A percentile compares a stretch with the other conserved stretches of the same genome.
These are phyloP conservation scores for Pseudogymnoascus sp. DNA, from an alignment of 2,329 filamentous ascomycete species.

Conservation along the genomic window DNA sequence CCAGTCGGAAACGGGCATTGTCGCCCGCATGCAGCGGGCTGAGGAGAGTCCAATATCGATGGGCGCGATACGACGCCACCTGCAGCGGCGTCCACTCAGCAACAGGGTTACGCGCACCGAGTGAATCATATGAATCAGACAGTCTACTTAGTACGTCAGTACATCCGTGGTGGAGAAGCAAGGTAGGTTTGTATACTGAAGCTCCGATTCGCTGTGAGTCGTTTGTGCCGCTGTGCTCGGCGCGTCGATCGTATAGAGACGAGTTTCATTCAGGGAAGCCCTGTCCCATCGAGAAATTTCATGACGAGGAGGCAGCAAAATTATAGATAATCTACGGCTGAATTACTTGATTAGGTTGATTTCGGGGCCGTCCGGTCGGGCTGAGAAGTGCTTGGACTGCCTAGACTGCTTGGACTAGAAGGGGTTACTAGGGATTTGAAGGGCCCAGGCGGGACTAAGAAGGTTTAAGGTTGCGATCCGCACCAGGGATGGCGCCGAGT, in stretches of 20 bases:
- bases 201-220: background rate
- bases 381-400: background rate
- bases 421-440: background rate
- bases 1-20: slow-evolving; percentile 5
- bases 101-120: background rate
- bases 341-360: background rate
- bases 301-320: background rate
- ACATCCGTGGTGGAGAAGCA: background rate
- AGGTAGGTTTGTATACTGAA: background rate
- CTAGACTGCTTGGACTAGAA: background rate
- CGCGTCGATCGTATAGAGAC: background rate
- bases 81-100: background rate
- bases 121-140: background rate
- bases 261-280: background rate
- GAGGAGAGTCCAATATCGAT: background rate
- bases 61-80: background rate
- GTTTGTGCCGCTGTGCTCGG: background rate
- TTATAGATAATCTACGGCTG: background rate
- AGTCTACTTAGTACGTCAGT: background rate
- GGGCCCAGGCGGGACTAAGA: background rate
- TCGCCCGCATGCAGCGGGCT: background rate
- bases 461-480: slow-evolving; percentile 15
- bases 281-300: background rate
- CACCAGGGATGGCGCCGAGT: slow-evolving; percentile 12
- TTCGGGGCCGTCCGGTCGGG: slow-evolving; percentile 1